Conservation (phyloP, 441 rosid species). For the Dalechampia spathulata region DNA sequence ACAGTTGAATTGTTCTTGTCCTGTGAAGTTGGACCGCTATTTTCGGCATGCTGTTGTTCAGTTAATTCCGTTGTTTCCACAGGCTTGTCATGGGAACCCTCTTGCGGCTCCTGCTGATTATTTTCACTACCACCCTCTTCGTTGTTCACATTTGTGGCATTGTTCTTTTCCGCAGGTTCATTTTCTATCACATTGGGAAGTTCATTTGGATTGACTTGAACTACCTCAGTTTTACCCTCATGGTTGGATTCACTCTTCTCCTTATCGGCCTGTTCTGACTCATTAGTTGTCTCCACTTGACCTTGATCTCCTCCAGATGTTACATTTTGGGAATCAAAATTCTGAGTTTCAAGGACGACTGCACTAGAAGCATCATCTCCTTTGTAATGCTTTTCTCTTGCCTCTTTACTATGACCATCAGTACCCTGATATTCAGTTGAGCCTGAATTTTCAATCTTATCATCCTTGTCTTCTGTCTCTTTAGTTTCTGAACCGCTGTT, state of each 20-base stretch:
- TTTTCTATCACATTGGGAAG: constrained; percentile 30
- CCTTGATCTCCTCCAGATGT: constrained; percentile 30
- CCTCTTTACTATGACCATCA: constrained; percentile 42
- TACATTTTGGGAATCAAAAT: constrained; percentile 30
- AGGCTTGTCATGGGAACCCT: constrained; percentile 23
- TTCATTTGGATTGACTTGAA: constrained; percentile 31
- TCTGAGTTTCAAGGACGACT: constrained; percentile 50
- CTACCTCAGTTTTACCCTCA: constrained; percentile 27
- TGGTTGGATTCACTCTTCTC: constrained; percentile 19
- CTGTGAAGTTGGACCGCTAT: constrained; percentile 9
- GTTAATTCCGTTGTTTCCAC: constrained; percentile 23
- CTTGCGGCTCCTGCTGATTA: constrained; percentile 27
- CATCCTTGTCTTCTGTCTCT: constrained; percentile 26
- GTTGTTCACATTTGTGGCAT: constrained; percentile 14
- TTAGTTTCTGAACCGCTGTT: constrained; percentile 8
- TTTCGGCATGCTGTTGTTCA: constrained; percentile 22
- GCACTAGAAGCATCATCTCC: constrained; percentile 95
- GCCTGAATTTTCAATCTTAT: constrained; percentile 23
- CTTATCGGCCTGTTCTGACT: constrained; percentile 26
- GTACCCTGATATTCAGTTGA: constrained; percentile 28
- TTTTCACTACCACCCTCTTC: constrained; percentile 27
- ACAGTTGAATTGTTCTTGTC: neutral
- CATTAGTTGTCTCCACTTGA: constrained; percentile 15
- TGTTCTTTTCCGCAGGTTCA: constrained; percentile 19
- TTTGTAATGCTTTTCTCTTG: constrained; percentile 77